Percentiles rank a stretch among this genome's conserved stretches.
These are phyloP conservation scores for Acacia melanoxylon DNA, from an alignment of 306 rosid species.

Conservation along the genomic window DNA sequence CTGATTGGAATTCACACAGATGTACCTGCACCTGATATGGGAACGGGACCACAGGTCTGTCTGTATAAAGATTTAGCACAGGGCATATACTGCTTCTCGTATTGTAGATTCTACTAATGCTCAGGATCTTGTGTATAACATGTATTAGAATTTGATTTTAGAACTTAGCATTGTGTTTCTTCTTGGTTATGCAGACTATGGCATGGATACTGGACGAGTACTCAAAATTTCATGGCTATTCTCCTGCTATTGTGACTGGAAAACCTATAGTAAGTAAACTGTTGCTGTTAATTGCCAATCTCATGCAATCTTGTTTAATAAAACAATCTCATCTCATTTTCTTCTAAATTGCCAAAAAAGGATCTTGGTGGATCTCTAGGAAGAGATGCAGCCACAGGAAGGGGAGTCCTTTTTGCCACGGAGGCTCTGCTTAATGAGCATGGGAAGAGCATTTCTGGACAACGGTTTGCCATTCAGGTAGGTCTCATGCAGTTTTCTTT, in stretches of 20 bases:
- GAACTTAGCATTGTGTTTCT: constrained; percentile 8
- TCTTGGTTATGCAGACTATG: constrained; percentile 62
- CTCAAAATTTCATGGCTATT: constrained; percentile 87
- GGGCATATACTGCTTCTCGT: neutral
- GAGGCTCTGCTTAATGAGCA: constrained; percentile 78
- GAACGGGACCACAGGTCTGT: constrained; percentile 86
- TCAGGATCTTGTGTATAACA: neutral
- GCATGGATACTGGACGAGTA: constrained; percentile 93
- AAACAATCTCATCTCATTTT: neutral
- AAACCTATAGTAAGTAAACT: constrained; percentile 66
- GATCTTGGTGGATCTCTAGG: constrained; percentile 93
- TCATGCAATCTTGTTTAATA: neutral
- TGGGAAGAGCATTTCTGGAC: constrained; percentile 69
- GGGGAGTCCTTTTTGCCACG: constrained; percentile 84
- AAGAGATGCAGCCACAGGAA: constrained; percentile 86
- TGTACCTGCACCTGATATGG: constrained; percentile 89
- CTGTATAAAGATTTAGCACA: neutral
- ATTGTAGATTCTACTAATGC: constrained; percentile 1
- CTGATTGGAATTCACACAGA: constrained; percentile 71
- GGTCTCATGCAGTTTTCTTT: neutral
- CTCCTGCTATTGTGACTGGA: constrained; percentile 88
- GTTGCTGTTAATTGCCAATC: neutral
- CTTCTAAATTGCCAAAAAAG: constrained; percentile 29
- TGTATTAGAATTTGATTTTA: neutral
- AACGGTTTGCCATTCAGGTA: constrained; percentile 77